Evolutionary conservation across 2,329 filamentous ascomycete species (phyloP), one percentile per base, ranked within the genome.

Genomic region (Colletotrichum brevisporum): DNA sequence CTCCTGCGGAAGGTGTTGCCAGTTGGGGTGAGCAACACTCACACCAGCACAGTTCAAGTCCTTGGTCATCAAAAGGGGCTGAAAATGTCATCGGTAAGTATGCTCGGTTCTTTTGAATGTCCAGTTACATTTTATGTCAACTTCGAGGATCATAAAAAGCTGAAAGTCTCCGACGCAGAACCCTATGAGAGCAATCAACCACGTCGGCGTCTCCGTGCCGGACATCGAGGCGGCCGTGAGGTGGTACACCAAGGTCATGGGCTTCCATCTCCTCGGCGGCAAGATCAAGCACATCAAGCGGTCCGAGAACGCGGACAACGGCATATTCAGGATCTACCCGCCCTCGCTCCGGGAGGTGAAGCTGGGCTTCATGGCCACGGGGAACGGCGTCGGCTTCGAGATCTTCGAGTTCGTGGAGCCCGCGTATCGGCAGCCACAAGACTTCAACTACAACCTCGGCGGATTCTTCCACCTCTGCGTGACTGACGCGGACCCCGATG

Each of bases 401-500:
- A 51, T 80, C 8, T 80, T 80, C 63, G 71, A 79, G 59, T 79
- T 79, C 69, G 66, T 77, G 26, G 74, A 77, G 13, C 69, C 77
- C 71, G 24, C 63, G 43, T 59, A 62, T 56, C 21, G 60, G 54
- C 16, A 54, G 58, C 63, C 56, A 54, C 36, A 61, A 45, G 63
- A 68, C 63, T 10, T 75, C 74, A 57, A 71, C 24, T 78, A 76
- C 65, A 72, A 71, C 16, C 71, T 73, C 21, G 71, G 71, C n/a
- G 78, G 78, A 4, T 77, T 80, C 64, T 80, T 79, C 64, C 78
- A 80, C 69, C 74, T 78, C 59, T 76, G 74, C 12, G 72, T 79
- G 15, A 80, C 78, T 21, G 72, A 73, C 16, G 74, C 77, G 4
- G 74, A 79, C 56, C 71, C 74, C 1, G 76, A 80, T 8, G 76